Evolutionary conservation across 345 rosid species (phyloP).

Genomic region (Bretschneidera sinensis): DNA sequence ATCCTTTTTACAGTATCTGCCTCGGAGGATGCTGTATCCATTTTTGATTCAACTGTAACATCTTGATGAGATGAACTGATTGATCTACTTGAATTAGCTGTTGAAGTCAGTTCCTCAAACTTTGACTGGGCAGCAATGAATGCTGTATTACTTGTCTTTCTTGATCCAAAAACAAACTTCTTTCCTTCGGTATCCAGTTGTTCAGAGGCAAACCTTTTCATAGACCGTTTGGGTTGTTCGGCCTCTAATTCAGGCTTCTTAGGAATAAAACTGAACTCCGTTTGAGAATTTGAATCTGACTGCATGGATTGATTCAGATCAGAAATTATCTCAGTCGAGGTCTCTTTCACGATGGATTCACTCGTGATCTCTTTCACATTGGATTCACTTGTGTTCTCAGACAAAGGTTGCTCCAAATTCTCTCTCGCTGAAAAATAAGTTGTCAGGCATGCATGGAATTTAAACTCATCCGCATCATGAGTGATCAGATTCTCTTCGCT

Average conservation of each 20-base stretch:
- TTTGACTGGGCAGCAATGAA: constrained; percentile 70
- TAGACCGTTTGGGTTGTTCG: constrained; percentile 53
- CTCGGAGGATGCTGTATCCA: constrained; percentile 26
- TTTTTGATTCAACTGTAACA: constrained; percentile 32
- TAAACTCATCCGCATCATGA: constrained; percentile 27
- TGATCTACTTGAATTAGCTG: constrained; percentile 37
- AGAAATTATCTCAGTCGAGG: constrained; percentile 30
- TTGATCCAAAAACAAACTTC: constrained; percentile 36
- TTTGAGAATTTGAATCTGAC: constrained; percentile 27
- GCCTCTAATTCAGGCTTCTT: constrained; percentile 34
- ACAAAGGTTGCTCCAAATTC: constrained; percentile 32
- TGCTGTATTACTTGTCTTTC: constrained; percentile 57
- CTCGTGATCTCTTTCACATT: constrained; percentile 30
- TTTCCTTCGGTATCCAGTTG: constrained; percentile 42
- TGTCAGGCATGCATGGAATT: constrained; percentile 21
- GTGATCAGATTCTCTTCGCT: constrained; percentile 37
- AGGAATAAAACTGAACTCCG: constrained; percentile 23
- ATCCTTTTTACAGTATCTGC: constrained; percentile 19
- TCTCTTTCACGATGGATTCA: constrained; percentile 34
- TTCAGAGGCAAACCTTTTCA: constrained; percentile 53
- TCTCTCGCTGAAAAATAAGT: constrained; percentile 21
- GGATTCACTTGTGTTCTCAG: constrained; percentile 28
- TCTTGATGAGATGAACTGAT: constrained; percentile 36
- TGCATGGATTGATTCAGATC: constrained; percentile 20
- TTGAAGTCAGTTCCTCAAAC: constrained; percentile 64